A percentile compares a stretch with the other conserved stretches of the same genome.
Conservation (phyloP, 257 asterid genomes). For the Nicotiana attenuata region DNA sequence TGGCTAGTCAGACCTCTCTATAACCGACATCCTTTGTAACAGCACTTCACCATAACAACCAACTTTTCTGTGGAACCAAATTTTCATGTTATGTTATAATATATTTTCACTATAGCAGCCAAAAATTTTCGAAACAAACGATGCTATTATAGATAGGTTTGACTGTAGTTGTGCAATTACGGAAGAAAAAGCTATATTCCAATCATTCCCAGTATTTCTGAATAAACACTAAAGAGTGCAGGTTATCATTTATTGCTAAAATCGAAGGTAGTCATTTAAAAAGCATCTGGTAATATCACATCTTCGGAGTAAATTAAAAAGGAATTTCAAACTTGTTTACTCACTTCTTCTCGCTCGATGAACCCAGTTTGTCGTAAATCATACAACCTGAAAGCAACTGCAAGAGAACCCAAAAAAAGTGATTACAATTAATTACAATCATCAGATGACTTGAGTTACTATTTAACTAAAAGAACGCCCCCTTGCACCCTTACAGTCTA, state of each 20-base stretch:
- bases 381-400: constrained; percentile 41
- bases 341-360: constrained; percentile 49
- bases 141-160: too few relatives aligned
- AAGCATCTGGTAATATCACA: not conserved
- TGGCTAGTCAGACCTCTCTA: not conserved
- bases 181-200: not conserved
- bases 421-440: not conserved
- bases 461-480: not conserved
- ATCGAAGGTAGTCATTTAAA: not conserved
- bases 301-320: not conserved
- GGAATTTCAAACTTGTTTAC: not conserved
- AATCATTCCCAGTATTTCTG: not conserved
- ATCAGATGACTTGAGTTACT: not conserved
- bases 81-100: too few relatives aligned
- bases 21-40: too few relatives aligned
- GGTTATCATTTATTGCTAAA: not conserved
- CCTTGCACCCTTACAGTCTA: constrained; percentile 18
- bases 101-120: too few relatives aligned
- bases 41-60: too few relatives aligned
- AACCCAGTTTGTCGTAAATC: constrained; percentile 45
- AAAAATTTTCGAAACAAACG: too few relatives aligned
- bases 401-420: constrained; percentile 9
- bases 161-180: not conserved
- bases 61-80: too few relatives aligned
- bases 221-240: not conserved